These are phyloP conservation scores for Neocatenulostroma microsporum DNA, from an alignment of 2,329 filamentous ascomycete species.

Conservation along the genomic window DNA sequence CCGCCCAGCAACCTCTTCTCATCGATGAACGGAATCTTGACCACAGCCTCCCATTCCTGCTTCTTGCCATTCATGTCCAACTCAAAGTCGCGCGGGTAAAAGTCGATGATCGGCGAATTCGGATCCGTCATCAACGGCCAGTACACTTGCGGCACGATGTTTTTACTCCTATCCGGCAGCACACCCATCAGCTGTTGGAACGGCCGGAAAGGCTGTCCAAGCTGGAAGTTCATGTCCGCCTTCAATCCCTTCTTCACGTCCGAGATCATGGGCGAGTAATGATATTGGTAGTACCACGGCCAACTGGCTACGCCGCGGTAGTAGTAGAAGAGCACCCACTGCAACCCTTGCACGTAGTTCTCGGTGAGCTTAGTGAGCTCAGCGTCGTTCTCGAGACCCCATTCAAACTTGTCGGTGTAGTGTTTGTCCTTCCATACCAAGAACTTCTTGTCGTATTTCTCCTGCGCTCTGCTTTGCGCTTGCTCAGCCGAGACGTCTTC, in stretches of 20 bases:
- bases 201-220: conserved; percentile 90
- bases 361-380: conserved; percentile 78
- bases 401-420: conserved; percentile 84
- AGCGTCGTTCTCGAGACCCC: conserved; percentile 70
- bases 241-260: conserved; percentile 83
- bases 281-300: conserved; percentile 97
- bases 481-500: conserved; percentile 73
- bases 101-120: conserved; percentile 90
- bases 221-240: conserved; percentile 82
- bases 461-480: conserved; percentile 67
- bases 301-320: conserved; percentile 95
- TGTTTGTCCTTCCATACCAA: conserved; percentile 90
- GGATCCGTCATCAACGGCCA: conserved; percentile 87
- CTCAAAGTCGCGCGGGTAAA: conserved; percentile 94
- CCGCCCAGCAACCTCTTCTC: conserved; percentile 76
- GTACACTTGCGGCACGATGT: conserved; percentile 81
- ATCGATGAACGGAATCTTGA: conserved; percentile 98
- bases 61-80: conserved; percentile 99
- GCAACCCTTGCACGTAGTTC: conserved; percentile 94
- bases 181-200: conserved; percentile 99
- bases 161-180: conserved; percentile 92
- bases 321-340: conserved; percentile 98
- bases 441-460: conserved; percentile 86
- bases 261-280: conserved; percentile 95
- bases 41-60: conserved; percentile 98